Base-by-base conservation (phyloP, 2,329 filamentous ascomycete species). In the Cryphonectria nitschkei region DNA sequence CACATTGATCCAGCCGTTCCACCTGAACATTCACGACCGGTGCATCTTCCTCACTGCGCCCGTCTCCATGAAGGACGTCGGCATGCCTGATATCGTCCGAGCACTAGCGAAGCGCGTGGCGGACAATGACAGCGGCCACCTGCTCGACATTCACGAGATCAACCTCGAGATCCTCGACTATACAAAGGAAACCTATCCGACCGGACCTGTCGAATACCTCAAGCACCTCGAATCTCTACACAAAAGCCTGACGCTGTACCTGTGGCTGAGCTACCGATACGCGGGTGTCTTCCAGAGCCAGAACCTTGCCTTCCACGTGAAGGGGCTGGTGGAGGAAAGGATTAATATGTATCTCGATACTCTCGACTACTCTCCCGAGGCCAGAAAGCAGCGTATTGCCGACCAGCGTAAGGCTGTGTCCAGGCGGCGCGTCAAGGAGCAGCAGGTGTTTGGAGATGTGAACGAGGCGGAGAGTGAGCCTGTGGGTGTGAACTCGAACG, bases 211-310 rank as follows among this genome's bases (percentile, higher is more conserved):
- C 68, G 79, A 83, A 0, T 93, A 94, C 74, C 84, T 99, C 14
- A 83, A 84, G 68, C 81, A 84, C 11, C 84, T 98, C 29, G 96
- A 99, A 79, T 80, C 83, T 3, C 85, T 99, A 22, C 96, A 99
- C 82, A 93, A 93, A 76, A 85, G 89, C 39, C 83, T 99, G 52
- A 93, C 95, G 61, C 83, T 95, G 63, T 99, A 98, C 78, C 86
- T 97, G 1, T 99, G 96, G 96, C 85, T 99, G 22, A 95, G 93
- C 75, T 98, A 95, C 80, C 91, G 95, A 8, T 97, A 95, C 79
- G 86, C 89, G 3, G 93, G 93, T 65, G 86, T 97, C 66, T 97
- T 98, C 79, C 87, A 84, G 7, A 93, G 91, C 74, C 89, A 95
- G 75, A 84, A 84, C 0, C 84, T 97, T 60, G 94, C 93, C 0